Percentiles rank a stretch among this genome's conserved stretches.
phyloP scores from a whole-genome alignment of 495 filamentous ascomycete species.

The Aspergillus sparsus region DNA sequence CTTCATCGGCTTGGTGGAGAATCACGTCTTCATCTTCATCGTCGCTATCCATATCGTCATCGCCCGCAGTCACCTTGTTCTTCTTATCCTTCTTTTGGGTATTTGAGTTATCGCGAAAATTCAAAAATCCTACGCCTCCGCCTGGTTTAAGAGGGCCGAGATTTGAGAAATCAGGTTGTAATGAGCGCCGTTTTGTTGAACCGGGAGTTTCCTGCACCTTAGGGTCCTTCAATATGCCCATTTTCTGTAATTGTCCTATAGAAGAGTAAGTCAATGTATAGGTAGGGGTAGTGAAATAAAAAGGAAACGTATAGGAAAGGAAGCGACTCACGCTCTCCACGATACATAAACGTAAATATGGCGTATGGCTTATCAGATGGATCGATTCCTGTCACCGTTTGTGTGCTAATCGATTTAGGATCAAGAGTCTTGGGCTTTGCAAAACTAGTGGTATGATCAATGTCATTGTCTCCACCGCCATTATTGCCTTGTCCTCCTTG shows the following conservation, averaged over 20 bases:
- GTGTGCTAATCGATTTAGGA: constrained; percentile 95
- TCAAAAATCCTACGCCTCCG: constrained; percentile 84
- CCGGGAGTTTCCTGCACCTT: constrained; percentile 60
- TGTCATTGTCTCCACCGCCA: constrained; percentile 59
- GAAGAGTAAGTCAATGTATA: constrained; percentile 24
- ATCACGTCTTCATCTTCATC: constrained; percentile 62
- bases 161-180: constrained; percentile 77
- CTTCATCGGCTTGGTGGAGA: constrained; percentile 66
- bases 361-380: constrained; percentile 93
- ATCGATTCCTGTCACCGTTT: constrained; percentile 98
- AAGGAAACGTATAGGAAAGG: not conserved
- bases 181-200: constrained; percentile 68
- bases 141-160: constrained; percentile 81
- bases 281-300: not conserved
- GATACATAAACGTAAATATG: constrained; percentile 96
- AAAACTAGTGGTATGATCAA: constrained; percentile 98
- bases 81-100: constrained; percentile 52
- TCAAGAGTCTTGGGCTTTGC: constrained; percentile 96
- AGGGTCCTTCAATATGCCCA: constrained; percentile 73
- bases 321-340: constrained; percentile 79
- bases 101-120: constrained; percentile 76
- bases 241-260: constrained; percentile 86
- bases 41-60: constrained; percentile 74
- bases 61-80: constrained; percentile 50
- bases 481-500: constrained; percentile 48